Evolutionary conservation across 345 rosid genomes (phyloP).

Genomic region (Moricandia arvensis): DNA sequence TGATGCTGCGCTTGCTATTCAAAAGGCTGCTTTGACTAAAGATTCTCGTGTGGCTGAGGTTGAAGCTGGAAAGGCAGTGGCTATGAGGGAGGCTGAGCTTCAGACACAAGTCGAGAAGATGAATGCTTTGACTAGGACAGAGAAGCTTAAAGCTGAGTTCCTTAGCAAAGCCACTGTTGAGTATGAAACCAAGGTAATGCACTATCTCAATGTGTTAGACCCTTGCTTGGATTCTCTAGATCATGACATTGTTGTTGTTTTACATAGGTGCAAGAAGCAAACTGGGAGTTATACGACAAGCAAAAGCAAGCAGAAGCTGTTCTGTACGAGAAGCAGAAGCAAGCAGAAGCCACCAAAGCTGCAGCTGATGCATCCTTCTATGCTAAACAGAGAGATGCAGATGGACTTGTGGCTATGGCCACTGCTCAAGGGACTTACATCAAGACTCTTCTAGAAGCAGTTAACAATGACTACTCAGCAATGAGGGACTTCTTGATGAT

Average conservation of each 20-base stretch:
- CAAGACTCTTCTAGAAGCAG: conserved; percentile 46
- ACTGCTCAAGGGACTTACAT: conserved; percentile 61
- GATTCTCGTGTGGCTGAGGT: conserved; percentile 70
- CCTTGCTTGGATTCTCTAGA: too few species aligned
- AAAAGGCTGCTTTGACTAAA: conserved; percentile 62
- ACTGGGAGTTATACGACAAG: conserved; percentile 61
- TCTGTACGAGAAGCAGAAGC: conserved; percentile 54
- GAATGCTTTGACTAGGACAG: conserved; percentile 65
- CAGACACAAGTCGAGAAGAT: conserved; percentile 67
- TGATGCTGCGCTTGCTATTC: conserved; percentile 58
- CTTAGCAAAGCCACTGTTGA: conserved; percentile 76
- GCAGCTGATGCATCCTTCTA: conserved; percentile 58
- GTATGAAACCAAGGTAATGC: conserved; percentile 66
- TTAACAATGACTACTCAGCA: conserved; percentile 58
- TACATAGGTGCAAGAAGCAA: conserved; percentile 67
- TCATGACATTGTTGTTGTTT: too few species aligned
- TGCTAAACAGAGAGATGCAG: conserved; percentile 62
- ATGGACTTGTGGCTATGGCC: conserved; percentile 55
- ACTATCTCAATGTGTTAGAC: not conserved
- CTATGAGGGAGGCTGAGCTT: conserved; percentile 72
- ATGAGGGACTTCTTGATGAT: conserved; percentile 66
- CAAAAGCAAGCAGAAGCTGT: conserved; percentile 66
- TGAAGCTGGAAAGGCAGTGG: conserved; percentile 66
- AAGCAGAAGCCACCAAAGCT: conserved; percentile 61
- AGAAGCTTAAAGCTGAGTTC: conserved; percentile 79